Evolutionary conservation across 768 basidiomycete species (phyloP).

Genomic region (Lentinus brumalis): DNA sequence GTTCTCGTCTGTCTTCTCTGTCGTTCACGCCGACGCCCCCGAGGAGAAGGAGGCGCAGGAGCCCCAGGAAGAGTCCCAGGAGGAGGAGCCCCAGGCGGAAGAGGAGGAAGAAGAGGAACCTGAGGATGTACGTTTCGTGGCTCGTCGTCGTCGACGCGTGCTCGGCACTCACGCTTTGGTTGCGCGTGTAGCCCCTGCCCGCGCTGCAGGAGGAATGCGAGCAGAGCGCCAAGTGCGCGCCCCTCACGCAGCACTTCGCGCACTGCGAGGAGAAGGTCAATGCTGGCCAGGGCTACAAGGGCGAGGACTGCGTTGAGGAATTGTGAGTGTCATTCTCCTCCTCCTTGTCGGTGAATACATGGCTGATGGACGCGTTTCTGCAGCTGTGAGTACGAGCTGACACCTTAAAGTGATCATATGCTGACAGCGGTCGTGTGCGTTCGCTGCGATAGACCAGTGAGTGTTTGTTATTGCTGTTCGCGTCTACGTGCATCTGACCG

Average conservation of each 20-base stretch:
- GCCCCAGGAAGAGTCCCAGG: conserved; percentile 34
- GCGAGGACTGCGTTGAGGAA: conserved; percentile 93
- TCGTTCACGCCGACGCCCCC: conserved; percentile 44
- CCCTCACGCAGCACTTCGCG: conserved; percentile 78
- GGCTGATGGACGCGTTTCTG: conserved; percentile 9
- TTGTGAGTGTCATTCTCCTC: conserved; percentile 41
- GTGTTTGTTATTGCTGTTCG: conserved; percentile 31
- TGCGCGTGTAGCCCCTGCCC: conserved; percentile 59
- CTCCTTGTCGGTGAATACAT: not conserved
- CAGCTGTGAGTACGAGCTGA: conserved; percentile 26
- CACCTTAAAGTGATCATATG: not conserved
- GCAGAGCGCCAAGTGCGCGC: conserved; percentile 61
- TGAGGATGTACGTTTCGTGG: conserved; percentile 68
- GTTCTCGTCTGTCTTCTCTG: conserved; percentile 45
- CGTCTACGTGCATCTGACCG: conserved; percentile 13
- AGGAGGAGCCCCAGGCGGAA: conserved; percentile 37
- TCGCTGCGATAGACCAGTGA: conserved; percentile 63
- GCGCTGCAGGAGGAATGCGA: conserved; percentile 76
- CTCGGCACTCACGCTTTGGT: not conserved
- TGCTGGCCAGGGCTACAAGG: conserved; percentile 80
- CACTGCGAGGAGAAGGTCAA: conserved; percentile 90
- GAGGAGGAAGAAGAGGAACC: conserved; percentile 63
- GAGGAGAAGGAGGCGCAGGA: conserved; percentile 41
- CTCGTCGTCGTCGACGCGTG: not conserved
- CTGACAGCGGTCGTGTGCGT: conserved; percentile 1